Percentiles rank a stretch among this genome's conserved stretches.
Evolutionary conservation across 768 basidiomycete genomes (phyloP).

Genomic region (Trametes punicea): DNA sequence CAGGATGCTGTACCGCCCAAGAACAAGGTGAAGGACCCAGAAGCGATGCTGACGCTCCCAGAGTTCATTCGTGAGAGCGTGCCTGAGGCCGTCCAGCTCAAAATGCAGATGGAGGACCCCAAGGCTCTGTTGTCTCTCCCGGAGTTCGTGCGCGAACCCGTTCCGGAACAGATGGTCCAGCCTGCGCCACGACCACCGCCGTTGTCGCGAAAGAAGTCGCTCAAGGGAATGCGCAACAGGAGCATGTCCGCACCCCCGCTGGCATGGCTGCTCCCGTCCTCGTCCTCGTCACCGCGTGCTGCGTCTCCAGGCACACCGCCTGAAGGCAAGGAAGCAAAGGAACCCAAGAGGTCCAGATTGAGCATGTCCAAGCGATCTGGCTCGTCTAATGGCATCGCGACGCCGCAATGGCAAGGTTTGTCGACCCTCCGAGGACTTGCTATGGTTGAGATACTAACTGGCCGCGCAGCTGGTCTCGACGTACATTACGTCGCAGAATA

Average conservation of each 20-base stretch:
- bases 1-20: conserved; percentile 62
- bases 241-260: conserved; percentile 37
- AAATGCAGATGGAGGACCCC: conserved; percentile 30
- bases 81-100: conserved; percentile 23
- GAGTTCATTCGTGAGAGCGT: conserved; percentile 42
- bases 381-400: conserved; percentile 27
- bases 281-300: conserved; percentile 13
- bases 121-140: conserved; percentile 33
- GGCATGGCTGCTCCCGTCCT: conserved; percentile 28
- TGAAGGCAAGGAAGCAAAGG: conserved; percentile 2
- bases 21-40: conserved; percentile 29
- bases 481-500: conserved; percentile 67
- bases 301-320: conserved; percentile 11
- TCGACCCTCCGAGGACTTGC: background rate
- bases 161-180: conserved; percentile 23
- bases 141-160: conserved; percentile 51
- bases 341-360: conserved; percentile 19
- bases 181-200: conserved; percentile 60
- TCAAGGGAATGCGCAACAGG: conserved; percentile 29
- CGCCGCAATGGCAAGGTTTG: conserved; percentile 27
- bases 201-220: conserved; percentile 21
- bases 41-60: conserved; percentile 42
- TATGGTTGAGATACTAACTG: background rate
- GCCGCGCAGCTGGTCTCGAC: conserved; percentile 31
- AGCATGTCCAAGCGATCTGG: conserved; percentile 25